Evolutionary conservation across 805 yeast species (phyloP).

Genomic region (Monosporozyma aerobia): DNA sequence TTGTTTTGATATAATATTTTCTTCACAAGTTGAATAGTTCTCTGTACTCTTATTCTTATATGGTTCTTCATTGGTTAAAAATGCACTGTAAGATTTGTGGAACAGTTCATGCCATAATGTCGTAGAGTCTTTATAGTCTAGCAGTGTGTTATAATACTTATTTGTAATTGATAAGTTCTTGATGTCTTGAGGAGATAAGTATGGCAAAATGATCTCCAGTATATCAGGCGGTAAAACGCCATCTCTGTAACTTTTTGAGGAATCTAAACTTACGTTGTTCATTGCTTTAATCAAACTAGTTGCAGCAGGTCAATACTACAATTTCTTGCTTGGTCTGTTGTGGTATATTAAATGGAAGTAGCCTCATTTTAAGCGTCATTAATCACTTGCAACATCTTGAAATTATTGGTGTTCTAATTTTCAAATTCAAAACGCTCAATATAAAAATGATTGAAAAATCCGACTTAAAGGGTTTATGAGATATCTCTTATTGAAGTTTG

Average conservation of each 20-base stretch:
- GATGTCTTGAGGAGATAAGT: slow-evolving; percentile 21
- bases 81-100: slow-evolving; percentile 21
- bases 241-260: neutral
- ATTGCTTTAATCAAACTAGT: neutral
- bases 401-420: neutral
- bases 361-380: neutral
- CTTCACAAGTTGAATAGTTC: slow-evolving; percentile 21
- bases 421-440: neutral
- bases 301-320: neutral
- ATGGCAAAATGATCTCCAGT: slow-evolving; percentile 23
- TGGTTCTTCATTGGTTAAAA: slow-evolving; percentile 25
- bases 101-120: slow-evolving; percentile 28
- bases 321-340: neutral
- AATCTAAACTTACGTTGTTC: neutral
- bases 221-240: slow-evolving; percentile 25
- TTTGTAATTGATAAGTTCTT: slow-evolving; percentile 26
- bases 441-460: neutral
- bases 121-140: slow-evolving; percentile 18
- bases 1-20: slow-evolving; percentile 14
- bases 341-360: neutral
- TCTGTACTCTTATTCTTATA: slow-evolving; percentile 12
- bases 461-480: neutral
- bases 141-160: slow-evolving; percentile 22
- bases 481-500: neutral
- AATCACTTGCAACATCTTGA: neutral